phyloP scores from a whole-genome alignment of 768 basidiomycete genomes.

The Calocybe gangraenosa region DNA sequence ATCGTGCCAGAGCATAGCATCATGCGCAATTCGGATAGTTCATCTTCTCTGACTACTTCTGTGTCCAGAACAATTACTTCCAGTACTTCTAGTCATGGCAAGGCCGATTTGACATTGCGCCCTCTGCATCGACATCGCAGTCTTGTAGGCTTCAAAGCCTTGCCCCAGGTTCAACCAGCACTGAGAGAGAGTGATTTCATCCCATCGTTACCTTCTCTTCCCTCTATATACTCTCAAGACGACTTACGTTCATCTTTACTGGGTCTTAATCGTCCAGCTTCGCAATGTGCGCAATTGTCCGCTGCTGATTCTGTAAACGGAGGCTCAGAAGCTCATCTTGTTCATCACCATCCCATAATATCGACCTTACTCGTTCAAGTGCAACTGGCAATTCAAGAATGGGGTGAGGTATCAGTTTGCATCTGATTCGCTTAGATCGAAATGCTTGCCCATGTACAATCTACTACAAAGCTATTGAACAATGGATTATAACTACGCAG shows the following conservation, averaged over 20 bases:
- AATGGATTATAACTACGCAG: constrained; percentile 5
- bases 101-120: neutral
- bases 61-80: no score
- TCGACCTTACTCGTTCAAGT: constrained; percentile 29
- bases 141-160: constrained; percentile 9
- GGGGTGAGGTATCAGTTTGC: constrained; percentile 16
- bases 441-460: constrained; percentile 2
- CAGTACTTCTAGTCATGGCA: neutral
- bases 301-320: no score
- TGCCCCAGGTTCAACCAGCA: constrained; percentile 6
- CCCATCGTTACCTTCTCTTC: constrained; percentile 16
- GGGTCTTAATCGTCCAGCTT: no score
- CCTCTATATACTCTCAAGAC: constrained; percentile 21
- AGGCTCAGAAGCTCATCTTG: neutral
- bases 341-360: constrained; percentile 26
- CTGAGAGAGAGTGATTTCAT: neutral
- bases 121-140: neutral
- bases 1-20: neutral
- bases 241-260: neutral
- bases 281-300: no score
- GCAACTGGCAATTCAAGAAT: constrained; percentile 28
- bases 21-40: neutral
- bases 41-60: neutral
- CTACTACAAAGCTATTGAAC: neutral
- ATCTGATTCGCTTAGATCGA: neutral